Evolutionary conservation across 2,329 filamentous ascomycete genomes (phyloP).

Genomic region (Penicillium sp.): DNA sequence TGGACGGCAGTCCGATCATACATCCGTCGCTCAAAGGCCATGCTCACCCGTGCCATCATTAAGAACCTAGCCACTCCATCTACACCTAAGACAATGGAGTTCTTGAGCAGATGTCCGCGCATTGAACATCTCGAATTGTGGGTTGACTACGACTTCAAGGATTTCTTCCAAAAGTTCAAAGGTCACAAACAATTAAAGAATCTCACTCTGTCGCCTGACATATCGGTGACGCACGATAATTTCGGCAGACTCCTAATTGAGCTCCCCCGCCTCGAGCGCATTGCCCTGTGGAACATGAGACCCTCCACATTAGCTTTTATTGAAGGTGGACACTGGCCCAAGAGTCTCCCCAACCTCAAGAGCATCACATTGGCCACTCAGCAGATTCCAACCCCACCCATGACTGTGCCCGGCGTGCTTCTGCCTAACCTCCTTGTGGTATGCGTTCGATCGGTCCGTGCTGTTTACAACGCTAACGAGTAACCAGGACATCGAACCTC

Average conservation of each 20-base stretch:
- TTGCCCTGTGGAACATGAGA: slow-evolving; percentile 25
- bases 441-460: neutral
- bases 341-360: slow-evolving; percentile 30
- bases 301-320: slow-evolving; percentile 4
- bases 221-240: slow-evolving; percentile 23
- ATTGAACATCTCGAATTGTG: slow-evolving; percentile 33
- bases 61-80: slow-evolving; percentile 28
- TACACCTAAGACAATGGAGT: slow-evolving; percentile 27
- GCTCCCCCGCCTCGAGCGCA: slow-evolving; percentile 29
- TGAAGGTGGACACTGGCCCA: slow-evolving; percentile 20
- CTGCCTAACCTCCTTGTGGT: slow-evolving; percentile 1
- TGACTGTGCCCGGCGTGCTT: neutral
- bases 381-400: neutral
- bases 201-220: slow-evolving; percentile 26
- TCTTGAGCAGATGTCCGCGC: slow-evolving; percentile 35
- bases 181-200: slow-evolving; percentile 25
- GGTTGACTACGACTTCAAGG: slow-evolving; percentile 16
- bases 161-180: slow-evolving; percentile 28
- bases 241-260: slow-evolving; percentile 25
- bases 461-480: neutral
- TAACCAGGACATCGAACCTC: slow-evolving; percentile 8
- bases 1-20: slow-evolving; percentile 35
- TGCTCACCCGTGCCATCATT: slow-evolving; percentile 33
- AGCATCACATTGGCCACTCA: slow-evolving; percentile 26
- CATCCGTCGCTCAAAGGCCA: slow-evolving; percentile 34